Evolutionary conservation across 352 stramenopile genomes (phyloP).

Genomic region (Phytopythium kandeliae): DNA sequence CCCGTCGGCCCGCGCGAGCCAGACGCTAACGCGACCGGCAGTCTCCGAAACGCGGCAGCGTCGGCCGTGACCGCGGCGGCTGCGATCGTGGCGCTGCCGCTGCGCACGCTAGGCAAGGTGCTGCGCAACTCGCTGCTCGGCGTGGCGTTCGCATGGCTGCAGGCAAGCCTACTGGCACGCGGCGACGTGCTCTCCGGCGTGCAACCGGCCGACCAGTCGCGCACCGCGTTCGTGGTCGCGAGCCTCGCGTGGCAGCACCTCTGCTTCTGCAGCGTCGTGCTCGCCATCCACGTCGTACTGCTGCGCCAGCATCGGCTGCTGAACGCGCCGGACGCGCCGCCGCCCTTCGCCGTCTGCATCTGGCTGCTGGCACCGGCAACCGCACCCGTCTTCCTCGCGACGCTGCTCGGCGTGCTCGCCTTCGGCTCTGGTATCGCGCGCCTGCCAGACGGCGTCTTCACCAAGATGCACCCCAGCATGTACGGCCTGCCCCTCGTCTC

Average conservation of each 20-base stretch:
- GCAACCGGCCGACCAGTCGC: conserved; percentile 3
- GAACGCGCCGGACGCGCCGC: neutral
- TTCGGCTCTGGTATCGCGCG: conserved; percentile 5
- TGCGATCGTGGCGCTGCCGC: neutral
- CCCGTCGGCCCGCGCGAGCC: too few species aligned
- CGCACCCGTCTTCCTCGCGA: conserved; percentile 4
- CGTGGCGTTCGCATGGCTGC: conserved; percentile 12
- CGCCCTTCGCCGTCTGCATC: conserved; percentile 2
- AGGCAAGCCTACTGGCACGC: conserved; percentile 7
- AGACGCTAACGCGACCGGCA: too few species aligned
- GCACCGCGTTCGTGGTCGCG: conserved; percentile 8
- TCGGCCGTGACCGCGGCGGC: neutral
- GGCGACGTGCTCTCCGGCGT: conserved; percentile 10
- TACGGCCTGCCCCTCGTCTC: neutral
- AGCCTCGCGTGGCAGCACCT: conserved; percentile 18
- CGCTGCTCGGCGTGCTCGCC: conserved; percentile 2
- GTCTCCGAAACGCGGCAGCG: neutral
- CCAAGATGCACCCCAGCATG: neutral
- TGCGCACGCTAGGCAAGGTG: conserved; percentile 14
- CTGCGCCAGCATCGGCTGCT: conserved; percentile 12
- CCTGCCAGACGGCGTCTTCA: conserved; percentile 8
- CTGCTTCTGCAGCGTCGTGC: conserved; percentile 15
- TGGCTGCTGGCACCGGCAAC: conserved; percentile 10
- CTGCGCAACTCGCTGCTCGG: conserved; percentile 18
- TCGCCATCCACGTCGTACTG: conserved; percentile 14